Evolutionary conservation across 176 grass and related monocot species (phyloP), one percentile per base, ranked within the genome.

Genomic region (Bolboschoenus planiculmis): DNA sequence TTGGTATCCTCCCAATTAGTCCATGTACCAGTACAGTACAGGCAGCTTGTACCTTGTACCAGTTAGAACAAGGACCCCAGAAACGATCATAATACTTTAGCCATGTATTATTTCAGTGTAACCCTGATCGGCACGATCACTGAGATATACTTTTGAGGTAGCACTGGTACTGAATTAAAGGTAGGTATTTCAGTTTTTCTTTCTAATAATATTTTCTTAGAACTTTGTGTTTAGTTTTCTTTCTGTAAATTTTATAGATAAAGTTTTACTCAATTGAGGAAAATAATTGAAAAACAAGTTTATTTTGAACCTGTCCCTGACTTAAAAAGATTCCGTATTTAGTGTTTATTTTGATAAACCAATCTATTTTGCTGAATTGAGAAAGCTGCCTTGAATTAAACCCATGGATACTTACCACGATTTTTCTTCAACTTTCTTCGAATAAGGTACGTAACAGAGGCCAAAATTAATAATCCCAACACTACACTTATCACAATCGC

Each of bases 391-490:
- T 50, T 31, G 39, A 65, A 64, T 46, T 30, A 7, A 40, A 60
- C 4, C 24, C 2, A 46, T 82, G 16, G 36, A 65, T 33, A 29
- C 56, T 65, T 44, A 82, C 79, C 79, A 18, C 26, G 56, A 42
- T 60, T 82, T 64, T 82, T 82, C 57, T 21, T 46, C 34, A 48
- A 44, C 35, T 46, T 82, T 50, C 60, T 48, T 60, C 39, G 79
- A 82, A 82, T 65, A 44, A 82, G 56, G 23, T 65, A 82, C 57
- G 9, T 37, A 15, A 82, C 11, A 7, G 35, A 82, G 24, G 55
- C 58, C 79, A 65, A 48, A 48, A 82, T 65, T 40, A 82, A 4
- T 44, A 82, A 44, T 18, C 79, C 39, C 79, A 82, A 48, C 18
- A 65, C 3, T 31, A 82, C 58, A 65, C 20, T 31, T 13, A 44